Evolutionary conservation across 768 basidiomycete genomes (phyloP).

Genomic region (Termitomyces titanicus): DNA sequence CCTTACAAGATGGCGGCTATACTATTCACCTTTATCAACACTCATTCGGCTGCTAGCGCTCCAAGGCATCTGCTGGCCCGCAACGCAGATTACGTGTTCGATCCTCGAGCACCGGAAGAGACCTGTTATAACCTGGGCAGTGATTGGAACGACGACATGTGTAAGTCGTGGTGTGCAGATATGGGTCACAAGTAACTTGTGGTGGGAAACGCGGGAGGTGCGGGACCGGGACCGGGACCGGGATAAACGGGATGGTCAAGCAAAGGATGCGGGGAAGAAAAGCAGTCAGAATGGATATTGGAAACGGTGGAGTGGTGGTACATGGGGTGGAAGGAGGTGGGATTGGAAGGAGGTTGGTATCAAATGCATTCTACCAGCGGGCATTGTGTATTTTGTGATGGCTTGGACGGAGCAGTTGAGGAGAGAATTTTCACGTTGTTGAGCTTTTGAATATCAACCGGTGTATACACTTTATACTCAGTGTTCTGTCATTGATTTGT

Average conservation of each 20-base stretch:
- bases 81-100: constrained; percentile 80
- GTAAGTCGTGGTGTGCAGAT: constrained; percentile 82
- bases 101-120: constrained; percentile 66
- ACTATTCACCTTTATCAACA: constrained; percentile 85
- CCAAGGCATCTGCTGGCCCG: constrained; percentile 96
- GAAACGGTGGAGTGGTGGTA: constrained; percentile 42
- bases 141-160: constrained; percentile 87
- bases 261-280: constrained; percentile 16
- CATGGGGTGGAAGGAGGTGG: constrained; percentile 66
- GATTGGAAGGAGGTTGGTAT: constrained; percentile 73
- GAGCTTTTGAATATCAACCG: not conserved
- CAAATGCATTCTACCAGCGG: constrained; percentile 72
- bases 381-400: constrained; percentile 74
- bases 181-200: constrained; percentile 94
- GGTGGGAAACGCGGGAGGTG: constrained; percentile 37
- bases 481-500: too few species aligned
- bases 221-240: constrained; percentile 19
- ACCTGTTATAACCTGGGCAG: constrained; percentile 86
- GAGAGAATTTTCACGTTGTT: constrained; percentile 37
- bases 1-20: constrained; percentile 83
- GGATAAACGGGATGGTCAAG: constrained; percentile 13
- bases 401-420: constrained; percentile 64
- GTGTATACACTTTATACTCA: too few species aligned
- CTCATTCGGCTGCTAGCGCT: constrained; percentile 89
- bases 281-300: constrained; percentile 25